Conservation (phyloP, 2,329 filamentous ascomycete genomes). For the Cladosporium sp. region DNA sequence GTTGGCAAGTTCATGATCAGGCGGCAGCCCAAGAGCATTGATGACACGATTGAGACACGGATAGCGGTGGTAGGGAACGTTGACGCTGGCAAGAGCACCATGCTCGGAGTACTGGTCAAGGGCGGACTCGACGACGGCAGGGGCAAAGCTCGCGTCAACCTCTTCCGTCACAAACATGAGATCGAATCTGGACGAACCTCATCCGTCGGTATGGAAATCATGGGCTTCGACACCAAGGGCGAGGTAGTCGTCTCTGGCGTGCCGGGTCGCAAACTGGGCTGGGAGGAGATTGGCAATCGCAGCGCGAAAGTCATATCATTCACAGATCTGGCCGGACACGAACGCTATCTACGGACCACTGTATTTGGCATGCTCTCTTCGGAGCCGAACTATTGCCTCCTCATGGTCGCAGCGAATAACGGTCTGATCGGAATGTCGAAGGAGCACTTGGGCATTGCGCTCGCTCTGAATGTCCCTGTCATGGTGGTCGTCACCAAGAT, state of each 20-base stretch:
- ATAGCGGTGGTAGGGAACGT: slow-evolving; percentile 98
- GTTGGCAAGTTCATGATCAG: slow-evolving; percentile 86
- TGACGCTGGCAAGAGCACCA: slow-evolving; percentile 93
- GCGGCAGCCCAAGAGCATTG: slow-evolving; percentile 65
- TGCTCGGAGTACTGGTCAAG: slow-evolving; percentile 93
- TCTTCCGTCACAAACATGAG: slow-evolving; percentile 97
- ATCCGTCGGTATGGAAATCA: slow-evolving; percentile 97
- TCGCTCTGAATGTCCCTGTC: slow-evolving; percentile 92
- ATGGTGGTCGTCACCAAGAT: slow-evolving; percentile 99
- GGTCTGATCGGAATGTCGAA: slow-evolving; percentile 91
- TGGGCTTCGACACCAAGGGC: slow-evolving; percentile 89
- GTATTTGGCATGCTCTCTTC: slow-evolving; percentile 93
- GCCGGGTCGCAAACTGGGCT: slow-evolving; percentile 81
- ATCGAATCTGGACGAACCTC: slow-evolving; percentile 93
- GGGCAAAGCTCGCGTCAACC: slow-evolving; percentile 87
- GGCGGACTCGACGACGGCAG: slow-evolving; percentile 91
- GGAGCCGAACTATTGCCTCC: slow-evolving; percentile 92
- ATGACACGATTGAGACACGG: slow-evolving; percentile 89
- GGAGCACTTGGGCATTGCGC: slow-evolving; percentile 91
- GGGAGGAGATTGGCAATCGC: slow-evolving; percentile 95
- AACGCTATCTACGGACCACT: slow-evolving; percentile 90
- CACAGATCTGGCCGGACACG: slow-evolving; percentile 91
- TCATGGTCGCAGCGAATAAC: slow-evolving; percentile 99
- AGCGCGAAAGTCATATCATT: slow-evolving; percentile 96
- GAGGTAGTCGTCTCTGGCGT: slow-evolving; percentile 76